Conservation (phyloP, 1,139 yeast genomes). For the Schwanniomyces etchellsii region DNA sequence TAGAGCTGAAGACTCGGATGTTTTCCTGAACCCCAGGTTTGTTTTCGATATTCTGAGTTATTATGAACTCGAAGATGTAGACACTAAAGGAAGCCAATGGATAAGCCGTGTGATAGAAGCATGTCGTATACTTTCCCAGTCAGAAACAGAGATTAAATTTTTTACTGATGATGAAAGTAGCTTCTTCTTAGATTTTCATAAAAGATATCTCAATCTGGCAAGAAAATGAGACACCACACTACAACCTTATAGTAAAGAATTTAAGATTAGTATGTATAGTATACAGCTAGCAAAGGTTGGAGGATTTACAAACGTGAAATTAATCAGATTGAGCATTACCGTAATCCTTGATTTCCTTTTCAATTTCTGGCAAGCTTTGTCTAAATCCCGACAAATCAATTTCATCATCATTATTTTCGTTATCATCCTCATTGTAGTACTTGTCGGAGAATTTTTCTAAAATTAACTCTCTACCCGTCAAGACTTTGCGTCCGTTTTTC, state of each 20-base stretch:
- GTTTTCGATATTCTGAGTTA: constrained; percentile 23
- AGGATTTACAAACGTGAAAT: not conserved
- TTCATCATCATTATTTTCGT: constrained; percentile 42
- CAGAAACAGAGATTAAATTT: constrained; percentile 28
- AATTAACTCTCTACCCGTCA: constrained; percentile 80
- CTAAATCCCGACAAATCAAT: constrained; percentile 70
- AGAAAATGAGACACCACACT: no score
- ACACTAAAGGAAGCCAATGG: constrained; percentile 47
- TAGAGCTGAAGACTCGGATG: no score
- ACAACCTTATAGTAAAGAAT: no score
- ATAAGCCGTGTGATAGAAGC: constrained; percentile 36
- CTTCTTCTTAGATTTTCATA: constrained; percentile 18
- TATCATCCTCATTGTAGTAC: constrained; percentile 43
- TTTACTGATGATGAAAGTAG: constrained; percentile 34
- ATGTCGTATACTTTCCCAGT: constrained; percentile 31
- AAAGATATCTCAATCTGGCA: no score
- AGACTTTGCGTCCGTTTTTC: constrained; percentile 38
- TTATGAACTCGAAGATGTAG: constrained; percentile 35
- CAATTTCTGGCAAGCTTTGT: constrained; percentile 38
- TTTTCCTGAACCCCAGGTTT: constrained; percentile 15
- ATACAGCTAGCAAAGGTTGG: no score
- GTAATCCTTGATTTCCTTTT: constrained; percentile 45
- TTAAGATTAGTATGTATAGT: no score
- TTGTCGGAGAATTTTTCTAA: constrained; percentile 70
- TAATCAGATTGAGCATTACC: constrained; percentile 36